These are phyloP conservation scores for Tetraselmis chui DNA, from an alignment of 139 green algal genomes.

Conservation along the genomic window DNA sequence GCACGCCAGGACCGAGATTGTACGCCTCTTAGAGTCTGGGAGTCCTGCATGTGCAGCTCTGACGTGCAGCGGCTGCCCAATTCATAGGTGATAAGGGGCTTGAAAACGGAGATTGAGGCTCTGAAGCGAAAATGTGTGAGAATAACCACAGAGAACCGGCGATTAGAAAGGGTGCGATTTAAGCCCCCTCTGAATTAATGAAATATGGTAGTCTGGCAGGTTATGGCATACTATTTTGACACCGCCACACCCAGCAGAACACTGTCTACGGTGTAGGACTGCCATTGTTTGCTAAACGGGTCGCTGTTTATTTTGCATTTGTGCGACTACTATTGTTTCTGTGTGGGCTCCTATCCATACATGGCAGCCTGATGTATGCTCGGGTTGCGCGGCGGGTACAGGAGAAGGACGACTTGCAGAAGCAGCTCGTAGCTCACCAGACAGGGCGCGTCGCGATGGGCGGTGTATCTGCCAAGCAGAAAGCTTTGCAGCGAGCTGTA, in stretches of 20 bases:
- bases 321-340: neutral
- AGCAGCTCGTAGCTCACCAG: neutral
- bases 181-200: too few relatives aligned
- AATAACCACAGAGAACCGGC: neutral
- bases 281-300: neutral
- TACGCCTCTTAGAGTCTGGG: neutral
- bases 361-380: too few relatives aligned
- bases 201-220: too few relatives aligned
- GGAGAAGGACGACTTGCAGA: neutral
- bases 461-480: neutral
- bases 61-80: neutral
- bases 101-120: neutral
- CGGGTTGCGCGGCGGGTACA: neutral
- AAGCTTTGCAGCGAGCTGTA: neutral
- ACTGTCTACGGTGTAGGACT: neutral
- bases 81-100: neutral
- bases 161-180: neutral
- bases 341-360: too few relatives aligned
- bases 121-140: neutral
- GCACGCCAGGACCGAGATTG: too few relatives aligned
- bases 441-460: neutral
- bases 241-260: neutral
- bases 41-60: neutral
- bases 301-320: neutral
- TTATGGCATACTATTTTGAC: neutral